phyloP scores from a whole-genome alignment of 805 yeast genomes.

The Pichia insulana region DNA sequence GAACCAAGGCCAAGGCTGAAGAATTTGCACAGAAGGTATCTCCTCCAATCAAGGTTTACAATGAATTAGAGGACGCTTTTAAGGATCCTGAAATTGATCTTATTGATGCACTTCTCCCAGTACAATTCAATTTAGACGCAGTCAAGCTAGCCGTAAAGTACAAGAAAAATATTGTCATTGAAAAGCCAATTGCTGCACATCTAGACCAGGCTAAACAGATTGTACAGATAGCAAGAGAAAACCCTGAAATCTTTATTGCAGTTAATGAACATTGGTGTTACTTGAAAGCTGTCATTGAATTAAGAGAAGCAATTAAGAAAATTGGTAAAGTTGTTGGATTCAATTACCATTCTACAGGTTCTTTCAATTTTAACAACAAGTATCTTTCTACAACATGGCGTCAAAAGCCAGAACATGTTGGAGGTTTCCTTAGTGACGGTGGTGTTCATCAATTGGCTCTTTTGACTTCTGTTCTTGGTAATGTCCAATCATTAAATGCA shows the following conservation, averaged over 20 bases:
- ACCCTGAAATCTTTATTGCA: slow-evolving; percentile 56
- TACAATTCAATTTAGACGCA: slow-evolving; percentile 61
- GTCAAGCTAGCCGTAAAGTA: slow-evolving; percentile 63
- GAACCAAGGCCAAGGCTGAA: slow-evolving; percentile 79
- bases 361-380: slow-evolving; percentile 52
- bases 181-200: slow-evolving; percentile 89
- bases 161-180: slow-evolving; percentile 73
- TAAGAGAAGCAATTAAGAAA: slow-evolving; percentile 51
- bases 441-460: slow-evolving; percentile 94
- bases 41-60: slow-evolving; percentile 52
- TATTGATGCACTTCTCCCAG: slow-evolving; percentile 86
- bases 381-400: slow-evolving; percentile 78
- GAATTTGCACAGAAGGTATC: slow-evolving; percentile 46
- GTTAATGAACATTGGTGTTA: slow-evolving; percentile 85
- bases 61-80: slow-evolving; percentile 55
- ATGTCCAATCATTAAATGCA: slow-evolving; percentile 62
- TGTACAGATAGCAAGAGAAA: slow-evolving; percentile 52
- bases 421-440: slow-evolving; percentile 89
- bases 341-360: slow-evolving; percentile 67
- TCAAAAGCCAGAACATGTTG: slow-evolving; percentile 81
- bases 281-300: slow-evolving; percentile 45
- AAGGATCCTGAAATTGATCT: slow-evolving; percentile 60
- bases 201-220: slow-evolving; percentile 73
- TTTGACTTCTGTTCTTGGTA: slow-evolving; percentile 74
- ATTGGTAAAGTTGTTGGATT: slow-evolving; percentile 70